Conservation (phyloP, 2,329 filamentous ascomycete genomes). For the Talaromyces rugulosus region DNA sequence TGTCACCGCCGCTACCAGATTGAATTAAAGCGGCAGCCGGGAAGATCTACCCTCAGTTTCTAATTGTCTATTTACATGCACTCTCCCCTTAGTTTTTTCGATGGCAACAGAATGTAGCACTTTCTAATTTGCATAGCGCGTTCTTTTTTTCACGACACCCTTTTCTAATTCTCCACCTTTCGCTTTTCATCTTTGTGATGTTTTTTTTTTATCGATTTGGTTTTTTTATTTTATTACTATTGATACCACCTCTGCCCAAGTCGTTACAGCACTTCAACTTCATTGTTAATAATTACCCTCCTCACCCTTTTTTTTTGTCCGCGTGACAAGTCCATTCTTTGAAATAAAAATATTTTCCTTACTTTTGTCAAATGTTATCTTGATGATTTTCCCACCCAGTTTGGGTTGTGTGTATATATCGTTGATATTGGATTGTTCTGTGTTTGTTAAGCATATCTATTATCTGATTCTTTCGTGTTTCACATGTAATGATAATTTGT, state of each 20-base stretch:
- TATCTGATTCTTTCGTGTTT: neutral
- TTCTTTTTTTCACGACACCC: neutral
- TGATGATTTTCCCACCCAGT: neutral
- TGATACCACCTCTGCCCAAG: constrained; percentile 1
- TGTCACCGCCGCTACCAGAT: neutral
- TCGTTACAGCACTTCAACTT: constrained; percentile 1
- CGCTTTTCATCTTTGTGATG: neutral
- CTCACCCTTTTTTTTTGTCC: neutral
- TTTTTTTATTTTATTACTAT: neutral
- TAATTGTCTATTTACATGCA: neutral
- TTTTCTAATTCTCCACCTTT: neutral
- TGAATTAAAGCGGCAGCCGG: neutral
- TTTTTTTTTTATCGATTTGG: neutral
- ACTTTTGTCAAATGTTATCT: neutral
- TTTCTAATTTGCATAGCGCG: constrained; percentile 1
- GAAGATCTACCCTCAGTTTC: neutral
- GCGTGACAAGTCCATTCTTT: neutral
- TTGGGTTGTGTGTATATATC: neutral
- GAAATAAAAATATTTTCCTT: neutral
- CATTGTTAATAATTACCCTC: neutral
- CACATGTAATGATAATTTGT: neutral
- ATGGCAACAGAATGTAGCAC: neutral
- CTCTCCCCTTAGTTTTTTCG: neutral
- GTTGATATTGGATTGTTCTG: neutral
- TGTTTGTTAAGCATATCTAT: neutral